These are phyloP conservation scores for Abortiporus biennis DNA, from an alignment of 1,284 basidiomycete genomes.

Conservation along the genomic window DNA sequence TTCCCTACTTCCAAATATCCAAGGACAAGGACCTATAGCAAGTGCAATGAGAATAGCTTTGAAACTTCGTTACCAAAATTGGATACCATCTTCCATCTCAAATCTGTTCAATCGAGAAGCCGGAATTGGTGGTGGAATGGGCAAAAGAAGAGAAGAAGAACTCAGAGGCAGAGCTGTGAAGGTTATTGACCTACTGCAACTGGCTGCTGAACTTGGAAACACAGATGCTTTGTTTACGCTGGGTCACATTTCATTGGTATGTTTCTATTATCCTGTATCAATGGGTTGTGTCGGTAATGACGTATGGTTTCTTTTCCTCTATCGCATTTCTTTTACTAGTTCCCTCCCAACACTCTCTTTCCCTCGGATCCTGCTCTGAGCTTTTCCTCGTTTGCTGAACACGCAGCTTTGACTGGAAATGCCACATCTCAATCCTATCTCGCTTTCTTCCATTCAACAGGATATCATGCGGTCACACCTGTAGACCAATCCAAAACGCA, in stretches of 20 bases:
- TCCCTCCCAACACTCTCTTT: constrained; percentile 65
- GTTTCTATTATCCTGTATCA: constrained; percentile 24
- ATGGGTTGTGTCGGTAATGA: too few relatives aligned
- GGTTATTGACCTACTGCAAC: constrained; percentile 69
- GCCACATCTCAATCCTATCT: constrained; percentile 80
- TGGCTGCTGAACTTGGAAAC: constrained; percentile 77
- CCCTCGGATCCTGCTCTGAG: constrained; percentile 52
- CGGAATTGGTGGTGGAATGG: constrained; percentile 34
- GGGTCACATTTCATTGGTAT: constrained; percentile 67
- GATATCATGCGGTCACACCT: constrained; percentile 68
- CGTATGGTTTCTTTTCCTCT: neutral
- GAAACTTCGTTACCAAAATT: constrained; percentile 52
- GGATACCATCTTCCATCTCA: constrained; percentile 37
- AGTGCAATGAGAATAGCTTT: constrained; percentile 56
- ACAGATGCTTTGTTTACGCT: constrained; percentile 69
- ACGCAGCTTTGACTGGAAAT: constrained; percentile 68
- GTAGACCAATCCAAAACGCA: constrained; percentile 74
- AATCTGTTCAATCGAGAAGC: constrained; percentile 36
- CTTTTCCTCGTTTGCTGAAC: constrained; percentile 51
- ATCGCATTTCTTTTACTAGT: constrained; percentile 32
- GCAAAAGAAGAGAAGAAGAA: constrained; percentile 56
- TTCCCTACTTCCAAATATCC: constrained; percentile 57
- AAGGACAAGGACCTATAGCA: constrained; percentile 67
- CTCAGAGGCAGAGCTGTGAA: constrained; percentile 62
- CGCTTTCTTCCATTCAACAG: constrained; percentile 85